Evolutionary conservation across 805 yeast genomes (phyloP), one percentile per base, ranked within the genome.

Genomic region (Nakazawaea anatomiae): DNA sequence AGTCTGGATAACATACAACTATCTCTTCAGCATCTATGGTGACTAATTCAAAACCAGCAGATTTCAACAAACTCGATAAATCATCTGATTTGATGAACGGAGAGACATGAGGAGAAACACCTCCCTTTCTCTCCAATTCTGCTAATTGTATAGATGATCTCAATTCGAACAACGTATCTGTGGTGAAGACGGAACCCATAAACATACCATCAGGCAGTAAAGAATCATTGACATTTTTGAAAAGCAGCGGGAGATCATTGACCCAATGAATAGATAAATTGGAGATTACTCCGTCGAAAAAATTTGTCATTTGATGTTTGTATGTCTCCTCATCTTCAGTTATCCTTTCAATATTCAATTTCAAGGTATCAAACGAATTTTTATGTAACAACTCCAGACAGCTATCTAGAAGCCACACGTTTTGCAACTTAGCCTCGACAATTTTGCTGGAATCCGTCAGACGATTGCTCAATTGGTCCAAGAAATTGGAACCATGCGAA

Each of bases 21-120:
- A 87, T 78, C 60, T 89, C 95, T 60, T 89, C 96, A 7, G 87
- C 85, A 61, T 89, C 96, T 44, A 89, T 80, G 0, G 96, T 89
- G 47, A 88, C 74, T 76, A 89, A 77, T 58, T 81, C 84, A 71
- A 85, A 89, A 18, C 89, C 87, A 0, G 91, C 90, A 52, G 80
- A 75, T 62, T 82, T 88, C 69, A 89, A 67, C 35, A 89, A 67
- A 14, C 80, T 73, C 1, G 92, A 94, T 53, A 88, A 78, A 61
- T 89, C 96, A 47, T 83, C 78, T 39, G 88, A 79, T 38, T 84
- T 87, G 3, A 89, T 90, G 57, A 89, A 72, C 0, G 96, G 96
- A 5, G 91, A 83, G 4, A 89, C 78, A 39, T 96, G 70, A 1
- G 96, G 94, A 1, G 92, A 77, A 53, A 88, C 74, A 2, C 96